Evolutionary conservation across 2,329 filamentous ascomycete genomes (phyloP).

Genomic region (Venturia carpophila): DNA sequence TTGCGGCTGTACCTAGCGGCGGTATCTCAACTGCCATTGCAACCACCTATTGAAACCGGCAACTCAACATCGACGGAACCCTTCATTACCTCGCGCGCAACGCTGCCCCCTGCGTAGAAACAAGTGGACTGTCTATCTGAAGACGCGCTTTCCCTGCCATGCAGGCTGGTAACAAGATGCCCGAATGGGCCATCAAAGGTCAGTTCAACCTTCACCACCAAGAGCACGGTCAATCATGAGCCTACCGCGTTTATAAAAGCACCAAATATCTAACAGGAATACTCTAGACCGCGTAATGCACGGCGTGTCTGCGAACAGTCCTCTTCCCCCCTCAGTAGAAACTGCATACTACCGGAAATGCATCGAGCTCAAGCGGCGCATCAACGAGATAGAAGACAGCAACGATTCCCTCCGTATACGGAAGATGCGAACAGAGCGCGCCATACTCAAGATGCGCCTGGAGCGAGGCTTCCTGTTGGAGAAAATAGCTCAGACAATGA

Average conservation of each 20-base stretch:
- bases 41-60: not conserved
- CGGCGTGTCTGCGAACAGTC: slow-evolving; percentile 25
- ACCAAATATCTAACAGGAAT: not conserved
- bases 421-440: slow-evolving; percentile 70
- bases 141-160: not conserved
- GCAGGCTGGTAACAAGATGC: slow-evolving; percentile 7
- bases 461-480: slow-evolving; percentile 59
- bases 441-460: slow-evolving; percentile 84
- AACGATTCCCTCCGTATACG: slow-evolving; percentile 78
- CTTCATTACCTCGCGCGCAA: not conserved
- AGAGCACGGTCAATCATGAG: too few relatives aligned
- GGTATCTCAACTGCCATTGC: not conserved
- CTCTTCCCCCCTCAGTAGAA: slow-evolving; percentile 80
- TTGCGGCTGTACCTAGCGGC: not conserved
- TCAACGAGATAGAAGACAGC: slow-evolving; percentile 83
- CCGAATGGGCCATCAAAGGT: slow-evolving; percentile 8
- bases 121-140: not conserved
- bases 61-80: not conserved
- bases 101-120: not conserved
- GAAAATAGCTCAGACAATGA: slow-evolving; percentile 41
- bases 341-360: slow-evolving; percentile 95
- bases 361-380: slow-evolving; percentile 84
- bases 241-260: not conserved
- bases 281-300: slow-evolving; percentile 15
- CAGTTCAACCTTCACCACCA: not conserved